Conservation (phyloP, 106 monocot genomes). For the Iris macrosiphon region DNA sequence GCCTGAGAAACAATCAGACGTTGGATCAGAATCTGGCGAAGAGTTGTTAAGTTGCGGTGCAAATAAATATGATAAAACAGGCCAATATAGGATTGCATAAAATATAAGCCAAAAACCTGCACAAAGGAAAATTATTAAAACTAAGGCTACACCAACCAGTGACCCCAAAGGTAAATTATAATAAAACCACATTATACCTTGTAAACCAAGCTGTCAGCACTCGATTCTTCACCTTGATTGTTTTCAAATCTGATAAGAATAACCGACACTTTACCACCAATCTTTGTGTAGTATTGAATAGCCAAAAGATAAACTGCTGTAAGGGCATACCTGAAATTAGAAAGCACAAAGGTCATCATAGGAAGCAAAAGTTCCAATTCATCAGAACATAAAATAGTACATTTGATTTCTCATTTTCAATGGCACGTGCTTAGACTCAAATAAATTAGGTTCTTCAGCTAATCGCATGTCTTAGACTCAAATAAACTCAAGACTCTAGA, state of each 20-base stretch:
- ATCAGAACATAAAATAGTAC: too few species aligned
- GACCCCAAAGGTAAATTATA: background rate
- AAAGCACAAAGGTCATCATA: too few species aligned
- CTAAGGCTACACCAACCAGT: background rate
- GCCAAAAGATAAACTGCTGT: conserved; percentile 69
- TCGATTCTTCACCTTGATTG: conserved; percentile 74
- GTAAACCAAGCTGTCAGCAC: conserved; percentile 90
- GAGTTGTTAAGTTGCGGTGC: conserved; percentile 58
- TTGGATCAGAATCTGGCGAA: conserved; percentile 76
- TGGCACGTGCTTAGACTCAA: too few species aligned
- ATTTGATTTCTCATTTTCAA: too few species aligned
- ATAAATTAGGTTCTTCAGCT: too few species aligned
- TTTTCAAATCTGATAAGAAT: conserved; percentile 72
- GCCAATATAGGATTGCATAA: conserved; percentile 94
- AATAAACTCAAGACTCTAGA: too few species aligned
- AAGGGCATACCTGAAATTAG: conserved; percentile 46
- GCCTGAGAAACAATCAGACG: conserved; percentile 87
- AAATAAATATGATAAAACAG: conserved; percentile 79
- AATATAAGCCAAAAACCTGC: conserved; percentile 95
- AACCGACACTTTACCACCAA: conserved; percentile 80
- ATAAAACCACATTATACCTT: conserved; percentile 29
- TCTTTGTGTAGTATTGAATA: conserved; percentile 88
- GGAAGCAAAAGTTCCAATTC: too few species aligned
- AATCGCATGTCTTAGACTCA: too few species aligned
- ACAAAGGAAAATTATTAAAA: conserved; percentile 9